phyloP scores from a whole-genome alignment of 768 basidiomycete species.

The Russula ochroleuca region DNA sequence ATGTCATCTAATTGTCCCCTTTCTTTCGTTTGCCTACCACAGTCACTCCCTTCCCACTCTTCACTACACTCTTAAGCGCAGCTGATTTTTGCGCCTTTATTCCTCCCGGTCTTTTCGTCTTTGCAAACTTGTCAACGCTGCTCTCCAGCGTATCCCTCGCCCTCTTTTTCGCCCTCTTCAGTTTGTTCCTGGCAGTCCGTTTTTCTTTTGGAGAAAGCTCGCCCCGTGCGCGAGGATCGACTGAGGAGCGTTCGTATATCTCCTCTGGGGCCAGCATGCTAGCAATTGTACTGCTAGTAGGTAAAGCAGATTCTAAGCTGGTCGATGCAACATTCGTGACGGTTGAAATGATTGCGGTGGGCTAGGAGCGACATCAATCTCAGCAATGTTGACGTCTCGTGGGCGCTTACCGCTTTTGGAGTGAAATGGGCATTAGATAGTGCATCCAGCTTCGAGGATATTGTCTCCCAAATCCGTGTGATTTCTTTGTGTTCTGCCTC shows the following conservation, averaged over 20 bases:
- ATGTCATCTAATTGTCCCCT: slow-evolving; percentile 23
- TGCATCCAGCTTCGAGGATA: slow-evolving; percentile 87
- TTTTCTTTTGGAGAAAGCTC: slow-evolving; percentile 88
- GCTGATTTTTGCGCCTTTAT: slow-evolving; percentile 81
- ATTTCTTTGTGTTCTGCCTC: slow-evolving; percentile 87
- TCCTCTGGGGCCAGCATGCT: slow-evolving; percentile 94
- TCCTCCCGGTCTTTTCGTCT: slow-evolving; percentile 46
- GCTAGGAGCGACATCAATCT: slow-evolving; percentile 44
- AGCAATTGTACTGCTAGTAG: slow-evolving; percentile 67
- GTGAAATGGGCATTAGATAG: slow-evolving; percentile 93
- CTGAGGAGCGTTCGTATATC: slow-evolving; percentile 59
- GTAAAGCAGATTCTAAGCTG: slow-evolving; percentile 85
- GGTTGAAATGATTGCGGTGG: slow-evolving; percentile 82
- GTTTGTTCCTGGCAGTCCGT: slow-evolving; percentile 59
- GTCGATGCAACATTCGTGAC: slow-evolving; percentile 78
- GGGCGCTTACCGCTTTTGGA: slow-evolving; percentile 72
- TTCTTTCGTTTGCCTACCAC: slow-evolving; percentile 70
- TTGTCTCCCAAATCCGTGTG: slow-evolving; percentile 74
- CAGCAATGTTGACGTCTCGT: slow-evolving; percentile 8
- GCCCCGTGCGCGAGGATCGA: slow-evolving; percentile 57
- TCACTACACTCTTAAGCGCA: slow-evolving; percentile 77
- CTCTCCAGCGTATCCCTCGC: slow-evolving; percentile 61
- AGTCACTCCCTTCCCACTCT: slow-evolving; percentile 80
- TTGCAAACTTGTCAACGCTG: slow-evolving; percentile 60
- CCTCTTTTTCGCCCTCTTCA: slow-evolving; percentile 66